These are phyloP conservation scores for Apiospora hydei DNA, from an alignment of 2,329 filamentous ascomycete genomes.

Conservation along the genomic window DNA sequence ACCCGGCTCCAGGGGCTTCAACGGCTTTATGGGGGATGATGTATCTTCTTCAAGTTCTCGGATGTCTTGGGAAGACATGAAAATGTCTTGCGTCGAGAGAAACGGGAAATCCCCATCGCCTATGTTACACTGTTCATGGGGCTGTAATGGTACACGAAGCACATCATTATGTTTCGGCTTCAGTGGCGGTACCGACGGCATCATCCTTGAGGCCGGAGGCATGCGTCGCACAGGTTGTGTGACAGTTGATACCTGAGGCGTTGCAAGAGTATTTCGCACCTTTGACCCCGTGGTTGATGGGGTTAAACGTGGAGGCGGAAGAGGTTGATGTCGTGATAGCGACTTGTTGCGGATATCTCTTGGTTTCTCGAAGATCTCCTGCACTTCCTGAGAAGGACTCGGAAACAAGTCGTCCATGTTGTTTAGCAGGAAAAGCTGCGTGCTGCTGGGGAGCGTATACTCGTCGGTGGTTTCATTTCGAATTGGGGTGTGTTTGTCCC, in stretches of 20 bases:
- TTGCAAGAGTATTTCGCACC: background rate
- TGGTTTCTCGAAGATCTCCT: conserved; percentile 56
- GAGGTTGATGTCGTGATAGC: conserved; percentile 25
- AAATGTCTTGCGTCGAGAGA: conserved; percentile 54
- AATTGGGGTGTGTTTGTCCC: background rate
- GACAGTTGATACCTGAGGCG: background rate
- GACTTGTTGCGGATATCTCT: conserved; percentile 33
- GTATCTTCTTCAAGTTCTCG: conserved; percentile 46
- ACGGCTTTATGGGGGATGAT: background rate
- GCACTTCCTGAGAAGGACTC: conserved; percentile 61
- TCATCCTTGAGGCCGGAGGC: background rate
- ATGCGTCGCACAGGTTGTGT: background rate
- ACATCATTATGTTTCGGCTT: background rate
- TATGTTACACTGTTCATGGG: conserved; percentile 9
- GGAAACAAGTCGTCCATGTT: conserved; percentile 63
- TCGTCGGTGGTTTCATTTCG: background rate
- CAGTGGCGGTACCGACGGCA: background rate
- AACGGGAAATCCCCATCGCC: conserved; percentile 41
- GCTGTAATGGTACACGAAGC: conserved; percentile 4
- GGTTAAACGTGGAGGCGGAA: background rate
- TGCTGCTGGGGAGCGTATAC: conserved; percentile 48
- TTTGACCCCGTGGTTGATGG: background rate
- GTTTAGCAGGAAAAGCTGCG: conserved; percentile 58
- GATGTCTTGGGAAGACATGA: conserved; percentile 56
- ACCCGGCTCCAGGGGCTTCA: background rate